Base-by-base conservation (phyloP, 2,329 filamentous ascomycete genomes). In the Dothideomycetes sp. region DNA sequence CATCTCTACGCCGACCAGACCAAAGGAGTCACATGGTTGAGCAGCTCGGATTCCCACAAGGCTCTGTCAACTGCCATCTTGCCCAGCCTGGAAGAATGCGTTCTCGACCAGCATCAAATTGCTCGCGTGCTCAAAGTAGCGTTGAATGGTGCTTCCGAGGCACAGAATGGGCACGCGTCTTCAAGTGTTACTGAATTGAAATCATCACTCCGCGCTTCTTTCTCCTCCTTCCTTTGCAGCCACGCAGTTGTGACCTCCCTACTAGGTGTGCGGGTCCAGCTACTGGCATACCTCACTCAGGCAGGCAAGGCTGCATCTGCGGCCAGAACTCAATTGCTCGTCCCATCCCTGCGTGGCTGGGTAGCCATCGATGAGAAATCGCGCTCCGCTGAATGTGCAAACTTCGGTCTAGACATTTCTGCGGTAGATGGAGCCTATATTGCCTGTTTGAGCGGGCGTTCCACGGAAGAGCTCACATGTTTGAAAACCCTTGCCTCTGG, bases 41-140 rank as follows among this genome's bases (percentile, higher is more conserved):
- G 72, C 3, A 53, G 64, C 1, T 71, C 78, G 17, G 71, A 80
- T 39, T 64, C 66, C 2, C 64, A 70, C 32, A 78, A 75, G 42
- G 60, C 93, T 15, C 54, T 91, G 1, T 70, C 75, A 15, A 68
- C 75, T 15, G 69, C 82, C 29, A 61, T 95, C n/a, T 58, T 85
- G 15, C 84, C 84, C 0, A 75, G 73, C 2, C 63, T 94, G 8
- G 88, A 95, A 59, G 91, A 95, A 59, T 93, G 81, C 52, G 71
- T 89, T 3, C 74, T 95, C 48, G 87, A 96, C 54, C 65, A 76
- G 3, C 74, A 72, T 19, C 79, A 91, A 45, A 69, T 94, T 33
- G 65, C 72, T 18, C 73, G 74, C 15, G 71, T 79, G 2, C 57
- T 94, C 4, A 69, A 74, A 44, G 69, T 67, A 22, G 62, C 70